These are phyloP conservation scores for Mayamaea pseudoterrestris DNA, from an alignment of 108 stramenopile species.

Conservation along the genomic window DNA sequence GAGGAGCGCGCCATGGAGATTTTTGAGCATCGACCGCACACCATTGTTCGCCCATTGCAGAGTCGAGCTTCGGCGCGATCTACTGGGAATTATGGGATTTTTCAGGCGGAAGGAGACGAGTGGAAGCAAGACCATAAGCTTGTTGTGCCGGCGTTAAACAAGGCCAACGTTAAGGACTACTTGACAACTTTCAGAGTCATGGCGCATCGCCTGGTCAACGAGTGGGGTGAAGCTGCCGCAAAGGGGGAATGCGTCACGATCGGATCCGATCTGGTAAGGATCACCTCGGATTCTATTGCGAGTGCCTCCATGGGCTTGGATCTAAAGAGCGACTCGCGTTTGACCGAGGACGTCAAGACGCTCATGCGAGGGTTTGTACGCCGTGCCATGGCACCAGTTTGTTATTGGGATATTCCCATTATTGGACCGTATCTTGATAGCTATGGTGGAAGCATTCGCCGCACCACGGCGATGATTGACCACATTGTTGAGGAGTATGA, in stretches of 20 bases:
- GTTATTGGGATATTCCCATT: conserved; percentile 19
- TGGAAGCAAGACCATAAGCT: conserved; percentile 17
- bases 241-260: not conserved
- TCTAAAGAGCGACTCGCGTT: too few relatives aligned
- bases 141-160: conserved; percentile 16
- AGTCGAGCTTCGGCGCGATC: not conserved
- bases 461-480: not conserved
- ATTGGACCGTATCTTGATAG: conserved; percentile 24
- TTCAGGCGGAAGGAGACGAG: conserved; percentile 12
- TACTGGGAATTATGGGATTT: conserved; percentile 13
- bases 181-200: conserved; percentile 1
- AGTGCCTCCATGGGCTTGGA: conserved; percentile 11
- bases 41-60: not conserved
- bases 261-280: conserved; percentile 6
- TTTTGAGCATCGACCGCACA: conserved; percentile 6
- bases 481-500: not conserved
- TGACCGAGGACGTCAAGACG: not conserved
- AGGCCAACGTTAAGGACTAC: conserved; percentile 13
- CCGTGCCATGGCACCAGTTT: conserved; percentile 8
- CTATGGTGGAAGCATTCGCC: not conserved
- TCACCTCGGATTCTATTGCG: conserved; percentile 8
- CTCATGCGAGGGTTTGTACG: not conserved
- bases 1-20: conserved; percentile 5
- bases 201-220: conserved; percentile 5
- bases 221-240: conserved; percentile 5